Base-by-base conservation (phyloP, 192 early-diverging fungal genomes). In the Phlyctochytrium planicorne region DNA sequence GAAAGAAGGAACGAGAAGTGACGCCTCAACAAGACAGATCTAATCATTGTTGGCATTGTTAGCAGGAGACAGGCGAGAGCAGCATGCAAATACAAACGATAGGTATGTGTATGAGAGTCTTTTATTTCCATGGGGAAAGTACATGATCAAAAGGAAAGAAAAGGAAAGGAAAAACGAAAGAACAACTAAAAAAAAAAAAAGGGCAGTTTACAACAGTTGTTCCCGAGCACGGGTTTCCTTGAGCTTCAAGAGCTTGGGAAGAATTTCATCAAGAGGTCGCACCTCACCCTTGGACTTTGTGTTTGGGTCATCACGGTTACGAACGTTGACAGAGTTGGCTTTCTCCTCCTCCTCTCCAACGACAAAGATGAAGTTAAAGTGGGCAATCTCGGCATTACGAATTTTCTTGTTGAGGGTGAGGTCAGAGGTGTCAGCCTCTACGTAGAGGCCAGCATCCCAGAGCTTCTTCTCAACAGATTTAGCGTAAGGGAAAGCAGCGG, bases 341-440 rank as follows among this genome's bases (percentile, higher is more conserved):
- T 81, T 67, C 75, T 83, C 74, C 78, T 98, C 95, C 72, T 94
- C 84, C 30, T 80, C 88, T 47, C 95, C 95, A 30, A 98, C 96
- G 53, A 97, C 91, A 74, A 90, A 93, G 84, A 95, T 95, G 77
- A 98, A 97, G 90, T 97, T 99, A 75, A 88, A 97, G 59, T 94
- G 94, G 32, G 90, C 80, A 30, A 98, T 69, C 82, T 99, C 94
- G 30, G 93, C 92, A 61, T 94, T 94, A 60, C 94, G 89, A 76
- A 99, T 93, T 90, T 99, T 99, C 89, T 97, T 98, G 79, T 94
- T 91, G 73, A 98, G 81, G 30, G 93, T 97, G 33, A 86, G 84
- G 71, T 92, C 95, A 32, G 85, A 83, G 37, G 91, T 67, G 75
- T 98, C 96, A 10, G 89, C 88, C 69, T 98, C 97, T 14, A 80